Conservation (phyloP, 768 basidiomycete species). For the Dioszegia hungarica region DNA sequence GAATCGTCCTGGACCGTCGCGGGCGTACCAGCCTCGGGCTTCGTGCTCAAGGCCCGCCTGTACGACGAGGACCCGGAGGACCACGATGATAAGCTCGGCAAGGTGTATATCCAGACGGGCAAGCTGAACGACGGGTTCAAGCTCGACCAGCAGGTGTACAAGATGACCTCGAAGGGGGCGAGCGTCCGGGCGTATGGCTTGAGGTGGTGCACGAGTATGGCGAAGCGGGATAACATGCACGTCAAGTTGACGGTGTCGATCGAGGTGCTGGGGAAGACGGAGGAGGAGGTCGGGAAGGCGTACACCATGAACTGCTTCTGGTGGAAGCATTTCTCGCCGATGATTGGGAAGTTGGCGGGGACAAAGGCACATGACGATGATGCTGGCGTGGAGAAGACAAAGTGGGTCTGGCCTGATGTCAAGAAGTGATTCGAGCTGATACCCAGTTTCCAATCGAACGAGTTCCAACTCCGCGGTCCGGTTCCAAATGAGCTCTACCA, state of each 20-base stretch:
- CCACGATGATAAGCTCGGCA: constrained; percentile 43
- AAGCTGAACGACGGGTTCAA: constrained; percentile 23
- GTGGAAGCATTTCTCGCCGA: constrained; percentile 51
- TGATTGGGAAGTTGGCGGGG: constrained; percentile 50
- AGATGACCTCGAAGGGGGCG: constrained; percentile 32
- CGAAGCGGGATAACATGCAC: constrained; percentile 17
- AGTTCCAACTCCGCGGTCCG: constrained; percentile 54
- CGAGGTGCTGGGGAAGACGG: constrained; percentile 46
- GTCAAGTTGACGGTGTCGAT: constrained; percentile 35
- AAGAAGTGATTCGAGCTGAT: not conserved
- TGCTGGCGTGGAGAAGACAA: constrained; percentile 29
- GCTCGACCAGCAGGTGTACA: constrained; percentile 27
- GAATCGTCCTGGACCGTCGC: constrained; percentile 34
- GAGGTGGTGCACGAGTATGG: constrained; percentile 16
- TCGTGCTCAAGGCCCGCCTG: constrained; percentile 27
- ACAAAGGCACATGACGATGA: constrained; percentile 31
- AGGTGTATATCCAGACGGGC: constrained; percentile 25
- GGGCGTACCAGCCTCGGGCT: constrained; percentile 34
- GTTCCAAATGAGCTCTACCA: constrained; percentile 50
- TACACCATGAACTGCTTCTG: constrained; percentile 53
- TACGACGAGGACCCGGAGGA: constrained; percentile 43
- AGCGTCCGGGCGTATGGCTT: constrained; percentile 29
- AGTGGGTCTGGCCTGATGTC: constrained; percentile 19
- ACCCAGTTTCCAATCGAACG: constrained; percentile 53
- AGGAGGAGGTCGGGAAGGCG: constrained; percentile 44